phyloP scores from a whole-genome alignment of 768 basidiomycete genomes.

The Sarcomyxa edulis region DNA sequence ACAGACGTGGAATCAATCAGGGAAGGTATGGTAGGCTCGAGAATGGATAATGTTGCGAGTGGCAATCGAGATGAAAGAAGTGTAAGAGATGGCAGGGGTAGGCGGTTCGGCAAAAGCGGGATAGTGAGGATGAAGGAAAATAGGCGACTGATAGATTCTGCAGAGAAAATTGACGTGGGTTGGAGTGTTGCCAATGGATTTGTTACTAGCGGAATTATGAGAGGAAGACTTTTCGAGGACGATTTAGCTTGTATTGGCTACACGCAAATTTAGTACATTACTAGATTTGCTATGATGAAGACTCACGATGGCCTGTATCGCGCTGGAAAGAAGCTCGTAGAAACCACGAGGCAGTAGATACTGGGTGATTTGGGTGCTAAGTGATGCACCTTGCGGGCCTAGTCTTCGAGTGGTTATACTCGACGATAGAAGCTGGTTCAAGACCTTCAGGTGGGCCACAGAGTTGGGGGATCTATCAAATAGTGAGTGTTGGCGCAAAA shows the following conservation, averaged over 20 bases:
- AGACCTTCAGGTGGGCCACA: conserved; percentile 40
- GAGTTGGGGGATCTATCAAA: conserved; percentile 42
- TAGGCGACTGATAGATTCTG: conserved; percentile 31
- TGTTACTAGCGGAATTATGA: conserved; percentile 41
- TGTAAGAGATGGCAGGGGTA: conserved; percentile 58
- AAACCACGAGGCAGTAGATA: conserved; percentile 45
- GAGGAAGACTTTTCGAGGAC: conserved; percentile 41
- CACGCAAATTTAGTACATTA: conserved; percentile 1
- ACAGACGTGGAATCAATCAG: conserved; percentile 22
- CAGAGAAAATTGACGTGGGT: conserved; percentile 18
- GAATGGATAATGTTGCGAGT: conserved; percentile 26
- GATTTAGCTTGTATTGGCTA: conserved; percentile 58
- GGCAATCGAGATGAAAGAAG: conserved; percentile 64
- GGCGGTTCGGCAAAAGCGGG: conserved; percentile 73
- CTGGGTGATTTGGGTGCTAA: conserved; percentile 28
- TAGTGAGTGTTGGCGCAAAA: not conserved
- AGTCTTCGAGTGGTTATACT: conserved; percentile 16
- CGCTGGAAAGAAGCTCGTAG: conserved; percentile 35
- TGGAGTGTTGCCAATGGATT: conserved; percentile 27
- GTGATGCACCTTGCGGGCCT: conserved; percentile 23
- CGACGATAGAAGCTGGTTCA: conserved; percentile 41
- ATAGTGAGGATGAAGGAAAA: conserved; percentile 60
- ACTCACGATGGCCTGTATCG: conserved; percentile 49
- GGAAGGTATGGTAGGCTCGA: conserved; percentile 16
- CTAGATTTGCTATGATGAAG: not conserved